A percentile compares a stretch with the other conserved stretches of the same genome.
Conservation (phyloP, 2,329 filamentous ascomycete species). For the Exophiala phaeomuriformis region DNA sequence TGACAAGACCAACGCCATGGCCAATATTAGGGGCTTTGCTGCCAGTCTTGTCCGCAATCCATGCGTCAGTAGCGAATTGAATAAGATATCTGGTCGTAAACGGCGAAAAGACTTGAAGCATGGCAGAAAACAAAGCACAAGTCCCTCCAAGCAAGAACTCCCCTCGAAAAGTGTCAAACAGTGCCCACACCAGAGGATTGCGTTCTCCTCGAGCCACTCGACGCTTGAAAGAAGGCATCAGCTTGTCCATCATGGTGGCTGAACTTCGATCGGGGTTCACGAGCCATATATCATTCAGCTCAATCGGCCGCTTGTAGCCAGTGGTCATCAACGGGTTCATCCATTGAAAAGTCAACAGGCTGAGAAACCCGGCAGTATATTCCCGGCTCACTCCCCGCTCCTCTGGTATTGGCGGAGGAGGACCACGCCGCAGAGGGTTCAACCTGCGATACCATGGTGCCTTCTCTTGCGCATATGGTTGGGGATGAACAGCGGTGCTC, state of each 20-base stretch:
- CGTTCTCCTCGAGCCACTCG: constrained; percentile 62
- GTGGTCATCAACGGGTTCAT: constrained; percentile 79
- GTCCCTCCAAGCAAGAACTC: constrained; percentile 82
- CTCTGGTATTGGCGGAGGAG: constrained; percentile 50
- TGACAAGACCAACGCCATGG: constrained; percentile 69
- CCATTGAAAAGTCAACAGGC: constrained; percentile 77
- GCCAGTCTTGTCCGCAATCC: constrained; percentile 51
- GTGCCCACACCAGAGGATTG: constrained; percentile 67
- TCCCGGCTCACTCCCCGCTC: constrained; percentile 57
- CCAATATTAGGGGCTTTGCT: constrained; percentile 60
- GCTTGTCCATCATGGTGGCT: constrained; percentile 58
- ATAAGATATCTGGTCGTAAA: constrained; percentile 84
- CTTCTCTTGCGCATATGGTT: constrained; percentile 9
- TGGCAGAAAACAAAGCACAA: constrained; percentile 63
- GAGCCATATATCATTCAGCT: constrained; percentile 77
- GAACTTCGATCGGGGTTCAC: constrained; percentile 76
- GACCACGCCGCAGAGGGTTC: constrained; percentile 42
- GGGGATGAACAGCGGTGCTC: constrained; percentile 28
- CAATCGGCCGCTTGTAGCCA: constrained; percentile 77
- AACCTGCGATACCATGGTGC: constrained; percentile 36
- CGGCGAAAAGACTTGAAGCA: constrained; percentile 72
- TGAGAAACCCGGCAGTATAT: constrained; percentile 65
- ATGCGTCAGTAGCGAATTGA: constrained; percentile 73
- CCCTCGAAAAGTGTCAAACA: constrained; percentile 76
- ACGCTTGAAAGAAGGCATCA: constrained; percentile 62